Conservation (phyloP, 768 basidiomycete genomes). For the Galerina sulciceps region DNA sequence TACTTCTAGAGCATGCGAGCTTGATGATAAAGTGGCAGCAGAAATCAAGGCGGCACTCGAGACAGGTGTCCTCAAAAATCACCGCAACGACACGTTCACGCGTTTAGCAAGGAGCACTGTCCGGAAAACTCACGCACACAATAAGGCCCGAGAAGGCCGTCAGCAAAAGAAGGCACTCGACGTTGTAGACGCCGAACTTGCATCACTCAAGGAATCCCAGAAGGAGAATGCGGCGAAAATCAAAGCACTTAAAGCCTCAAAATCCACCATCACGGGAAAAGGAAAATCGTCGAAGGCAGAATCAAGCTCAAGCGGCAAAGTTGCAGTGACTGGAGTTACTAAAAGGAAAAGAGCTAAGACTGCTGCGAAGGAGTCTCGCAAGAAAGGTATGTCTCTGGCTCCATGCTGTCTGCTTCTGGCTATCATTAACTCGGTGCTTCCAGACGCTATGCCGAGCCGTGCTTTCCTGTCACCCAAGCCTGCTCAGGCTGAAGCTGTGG, state of each 20-base stretch:
- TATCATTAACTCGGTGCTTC: background rate
- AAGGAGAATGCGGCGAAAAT: background rate
- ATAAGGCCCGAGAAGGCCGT: background rate
- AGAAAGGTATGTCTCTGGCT: background rate
- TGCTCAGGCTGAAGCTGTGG: too few relatives aligned
- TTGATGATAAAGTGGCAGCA: slow-evolving; percentile 5
- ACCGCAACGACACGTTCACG: slow-evolving; percentile 10
- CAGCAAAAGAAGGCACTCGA: background rate
- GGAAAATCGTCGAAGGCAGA: background rate
- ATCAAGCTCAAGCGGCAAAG: background rate
- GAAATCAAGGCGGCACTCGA: slow-evolving; percentile 9
- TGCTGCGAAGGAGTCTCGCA: background rate
- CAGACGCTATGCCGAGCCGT: too few relatives aligned
- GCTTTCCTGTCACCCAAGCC: too few relatives aligned
- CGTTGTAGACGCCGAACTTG: background rate
- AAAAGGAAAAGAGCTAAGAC: background rate
- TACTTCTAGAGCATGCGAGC: background rate
- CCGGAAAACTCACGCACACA: background rate
- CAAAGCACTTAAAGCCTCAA: background rate
- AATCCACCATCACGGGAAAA: background rate
- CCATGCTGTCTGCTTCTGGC: background rate
- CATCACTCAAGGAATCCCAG: background rate
- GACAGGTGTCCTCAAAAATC: slow-evolving; percentile 12
- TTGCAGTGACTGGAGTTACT: background rate
- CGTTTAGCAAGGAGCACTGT: background rate